Evolutionary conservation across 805 yeast genomes (phyloP).

Genomic region (Ogataea polymorpha): DNA sequence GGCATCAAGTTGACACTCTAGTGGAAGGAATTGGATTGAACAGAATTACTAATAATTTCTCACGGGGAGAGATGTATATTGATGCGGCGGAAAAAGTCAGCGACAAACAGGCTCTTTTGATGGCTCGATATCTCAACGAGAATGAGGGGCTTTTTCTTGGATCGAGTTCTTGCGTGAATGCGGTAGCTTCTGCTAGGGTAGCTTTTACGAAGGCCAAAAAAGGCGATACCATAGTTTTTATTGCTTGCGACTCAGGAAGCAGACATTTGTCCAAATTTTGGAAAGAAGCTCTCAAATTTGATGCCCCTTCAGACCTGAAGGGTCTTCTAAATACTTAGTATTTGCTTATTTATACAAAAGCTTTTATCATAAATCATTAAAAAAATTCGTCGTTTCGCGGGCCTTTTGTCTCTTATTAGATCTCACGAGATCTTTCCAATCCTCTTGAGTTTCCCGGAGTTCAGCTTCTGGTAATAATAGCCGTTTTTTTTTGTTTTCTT

Average conservation of each 20-base stretch:
- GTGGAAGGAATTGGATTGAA: conserved; percentile 94
- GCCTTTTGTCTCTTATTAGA: conserved; percentile 59
- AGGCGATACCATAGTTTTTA: conserved; percentile 71
- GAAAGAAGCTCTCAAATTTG: conserved; percentile 57
- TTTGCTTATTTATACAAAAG: not conserved
- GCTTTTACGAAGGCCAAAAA: conserved; percentile 44
- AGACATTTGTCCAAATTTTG: conserved; percentile 92
- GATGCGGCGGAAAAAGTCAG: conserved; percentile 78
- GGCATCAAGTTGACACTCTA: conserved; percentile 95
- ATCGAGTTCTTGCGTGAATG: conserved; percentile 88
- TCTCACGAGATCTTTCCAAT: conserved; percentile 85
- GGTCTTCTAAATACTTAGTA: no score
- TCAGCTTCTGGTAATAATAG: conserved; percentile 15
- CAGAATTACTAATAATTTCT: conserved; percentile 78
- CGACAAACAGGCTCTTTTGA: conserved; percentile 76
- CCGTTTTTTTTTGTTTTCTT: not conserved
- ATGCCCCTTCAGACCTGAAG: conserved; percentile 6
- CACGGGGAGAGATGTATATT: conserved; percentile 62
- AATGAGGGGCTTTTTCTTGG: conserved; percentile 92
- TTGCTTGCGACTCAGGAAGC: conserved; percentile 90
- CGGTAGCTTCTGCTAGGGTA: conserved; percentile 77
- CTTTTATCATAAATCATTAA: conserved; percentile 48
- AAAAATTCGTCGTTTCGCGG: conserved; percentile 48
- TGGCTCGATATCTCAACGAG: conserved; percentile 81
- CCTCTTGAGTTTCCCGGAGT: conserved; percentile 50